Conservation (phyloP, 176 grass and related monocot genomes). For the Musa acuminata region DNA sequence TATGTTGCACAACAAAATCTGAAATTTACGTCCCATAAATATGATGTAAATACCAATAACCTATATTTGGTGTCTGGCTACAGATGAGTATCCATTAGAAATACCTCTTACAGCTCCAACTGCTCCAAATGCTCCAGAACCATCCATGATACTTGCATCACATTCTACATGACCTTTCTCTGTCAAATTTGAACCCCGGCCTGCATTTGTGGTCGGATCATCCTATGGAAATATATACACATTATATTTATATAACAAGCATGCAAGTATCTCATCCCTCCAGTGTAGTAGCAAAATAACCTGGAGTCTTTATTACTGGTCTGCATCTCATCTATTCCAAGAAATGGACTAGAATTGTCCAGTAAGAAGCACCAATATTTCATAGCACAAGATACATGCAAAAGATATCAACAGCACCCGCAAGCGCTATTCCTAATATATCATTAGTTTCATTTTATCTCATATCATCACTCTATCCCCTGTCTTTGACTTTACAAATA, state of each 20-base stretch:
- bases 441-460: background rate
- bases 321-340: background rate
- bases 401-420: background rate
- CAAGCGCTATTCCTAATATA: background rate
- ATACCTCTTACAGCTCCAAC: conserved; percentile 85
- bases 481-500: background rate
- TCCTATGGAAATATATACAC: conserved; percentile 34
- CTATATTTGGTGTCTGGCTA: background rate
- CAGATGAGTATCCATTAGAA: conserved; percentile 4
- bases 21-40: background rate
- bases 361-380: background rate
- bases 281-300: background rate
- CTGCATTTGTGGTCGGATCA: conserved; percentile 81
- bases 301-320: background rate
- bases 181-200: conserved; percentile 84
- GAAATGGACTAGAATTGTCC: background rate
- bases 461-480: background rate
- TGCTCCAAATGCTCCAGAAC: conserved; percentile 71
- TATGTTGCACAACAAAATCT: background rate
- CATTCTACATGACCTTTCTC: conserved; percentile 81
- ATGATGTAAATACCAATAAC: background rate
- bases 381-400: background rate
- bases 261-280: conserved; percentile 5
- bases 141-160: conserved; percentile 98
- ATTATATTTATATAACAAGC: conserved; percentile 16